These are phyloP conservation scores for Favolaschia claudopus DNA, from an alignment of 768 basidiomycete species.

Conservation along the genomic window DNA sequence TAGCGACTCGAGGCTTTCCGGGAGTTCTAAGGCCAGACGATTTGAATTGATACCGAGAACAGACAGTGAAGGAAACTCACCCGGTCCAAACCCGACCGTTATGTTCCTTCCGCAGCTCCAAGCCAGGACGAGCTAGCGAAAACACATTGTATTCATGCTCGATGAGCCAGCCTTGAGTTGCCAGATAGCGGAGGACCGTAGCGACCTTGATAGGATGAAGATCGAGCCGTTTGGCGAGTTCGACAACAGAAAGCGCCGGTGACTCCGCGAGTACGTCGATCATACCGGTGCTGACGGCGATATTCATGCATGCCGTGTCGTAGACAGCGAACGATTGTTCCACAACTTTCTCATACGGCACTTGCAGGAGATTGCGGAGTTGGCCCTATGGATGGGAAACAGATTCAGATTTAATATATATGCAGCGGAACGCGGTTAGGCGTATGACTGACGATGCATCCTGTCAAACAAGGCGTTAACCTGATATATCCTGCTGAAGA, in stretches of 20 bases:
- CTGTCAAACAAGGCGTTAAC: no score
- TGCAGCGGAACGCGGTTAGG: background rate
- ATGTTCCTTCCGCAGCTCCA: background rate
- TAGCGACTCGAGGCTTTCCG: background rate
- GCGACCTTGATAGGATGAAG: background rate
- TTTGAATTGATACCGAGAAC: background rate
- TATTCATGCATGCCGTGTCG: conserved; percentile 3
- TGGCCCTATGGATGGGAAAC: background rate
- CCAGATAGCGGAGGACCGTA: background rate
- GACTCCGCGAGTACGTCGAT: background rate
- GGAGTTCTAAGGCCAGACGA: background rate
- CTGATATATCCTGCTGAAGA: no score
- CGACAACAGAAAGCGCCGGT: background rate
- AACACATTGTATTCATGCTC: background rate
- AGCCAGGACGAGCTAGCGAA: background rate
- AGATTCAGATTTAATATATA: no score
- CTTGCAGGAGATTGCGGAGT: conserved; percentile 5
- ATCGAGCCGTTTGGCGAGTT: background rate
- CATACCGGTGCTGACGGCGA: background rate
- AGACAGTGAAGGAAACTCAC: background rate
- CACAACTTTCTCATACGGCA: conserved; percentile 1
- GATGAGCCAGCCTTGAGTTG: conserved; percentile 7
- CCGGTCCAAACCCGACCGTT: background rate
- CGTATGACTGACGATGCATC: background rate
- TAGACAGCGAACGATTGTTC: conserved; percentile 4